Conservation (phyloP, 139 green algal species). For the Tetradesmus obliquus region DNA sequence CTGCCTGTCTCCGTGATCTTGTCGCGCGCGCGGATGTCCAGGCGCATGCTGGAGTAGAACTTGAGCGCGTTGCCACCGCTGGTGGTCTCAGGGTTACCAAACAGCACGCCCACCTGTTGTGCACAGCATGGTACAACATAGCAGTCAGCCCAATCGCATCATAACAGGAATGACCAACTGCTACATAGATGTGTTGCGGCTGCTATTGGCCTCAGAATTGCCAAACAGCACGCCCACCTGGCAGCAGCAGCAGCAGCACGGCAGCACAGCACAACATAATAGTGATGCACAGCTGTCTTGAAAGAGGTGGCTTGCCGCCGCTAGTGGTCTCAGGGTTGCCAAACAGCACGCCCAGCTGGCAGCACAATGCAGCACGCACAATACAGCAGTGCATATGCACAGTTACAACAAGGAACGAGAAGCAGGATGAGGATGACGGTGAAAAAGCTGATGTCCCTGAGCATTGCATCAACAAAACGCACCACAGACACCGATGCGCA, state of each 20-base stretch:
- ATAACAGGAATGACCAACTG: too few species aligned
- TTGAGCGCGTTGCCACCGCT: conserved; percentile 95
- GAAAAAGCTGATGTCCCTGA: too few species aligned
- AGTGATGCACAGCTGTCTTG: too few species aligned
- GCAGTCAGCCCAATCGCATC: too few species aligned
- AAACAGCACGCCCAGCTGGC: conserved; percentile 89
- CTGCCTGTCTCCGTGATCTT: conserved; percentile 65
- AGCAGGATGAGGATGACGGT: too few species aligned
- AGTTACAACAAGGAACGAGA: too few species aligned
- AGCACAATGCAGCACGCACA: neutral
- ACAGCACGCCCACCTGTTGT: conserved; percentile 87
- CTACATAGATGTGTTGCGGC: too few species aligned
- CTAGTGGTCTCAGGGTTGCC: conserved; percentile 93
- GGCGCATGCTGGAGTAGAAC: conserved; percentile 86
- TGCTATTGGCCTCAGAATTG: too few species aligned
- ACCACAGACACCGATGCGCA: neutral
- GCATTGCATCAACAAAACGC: too few species aligned
- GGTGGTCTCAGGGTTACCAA: conserved; percentile 94
- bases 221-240: too few species aligned
- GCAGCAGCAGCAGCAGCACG: too few species aligned
- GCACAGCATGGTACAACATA: neutral
- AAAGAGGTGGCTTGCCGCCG: conserved; percentile 73
- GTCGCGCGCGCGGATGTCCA: conserved; percentile 66
- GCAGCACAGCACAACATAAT: too few species aligned
- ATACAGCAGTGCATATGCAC: neutral